Base-by-base conservation (phyloP, 345 rosid genomes). In the Citropsis articulata region DNA sequence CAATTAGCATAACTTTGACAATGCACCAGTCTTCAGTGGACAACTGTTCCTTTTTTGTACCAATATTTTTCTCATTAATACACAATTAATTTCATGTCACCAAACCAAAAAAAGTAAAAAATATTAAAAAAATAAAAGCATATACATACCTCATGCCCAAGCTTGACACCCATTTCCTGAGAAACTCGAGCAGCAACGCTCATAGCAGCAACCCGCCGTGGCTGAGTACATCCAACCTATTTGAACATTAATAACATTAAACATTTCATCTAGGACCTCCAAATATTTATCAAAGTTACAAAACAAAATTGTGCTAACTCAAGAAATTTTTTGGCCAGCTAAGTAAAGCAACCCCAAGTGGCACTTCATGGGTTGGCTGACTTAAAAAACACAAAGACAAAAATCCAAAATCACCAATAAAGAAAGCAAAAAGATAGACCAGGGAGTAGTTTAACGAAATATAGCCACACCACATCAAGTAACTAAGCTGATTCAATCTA, bases 151-250 rank as follows among this genome's bases (percentile, higher is more conserved):
- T 96, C 99, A 19, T 96, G 98, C 61, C 99, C 98, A 84, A 96
- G 99, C 84, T 96, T 94, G 84, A 96, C 92, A 61, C 98, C 99
- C 97, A 96, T 88, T 84, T 96, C 99, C 79, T 96, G 98, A 81
- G 99, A 90, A 84, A 96, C 99, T 81, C 99, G 91, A 73, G 97
- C 98, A 80, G 99, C 93, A 81, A 96, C 98, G 79, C 98, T 96
- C 99, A 94, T 96, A 61, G 99, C 99, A 74, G 99, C 99, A 81
- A 95, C 99, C 76, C 99, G 85, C 69, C 99, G 92, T 72, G 98
- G 99, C 85, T 96, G 99, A 24, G 99, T 94, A 85, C 48, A 63
- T 42, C 97, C 99, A 81, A 92, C 75, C 98, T 94, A 86, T n/a
- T 71, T 73, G 78, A 80, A 45, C 60, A 7, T n/a, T 78, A 65